Evolutionary conservation across 345 rosid species (phyloP).

Genomic region (Eucalyptus pauciflora): DNA sequence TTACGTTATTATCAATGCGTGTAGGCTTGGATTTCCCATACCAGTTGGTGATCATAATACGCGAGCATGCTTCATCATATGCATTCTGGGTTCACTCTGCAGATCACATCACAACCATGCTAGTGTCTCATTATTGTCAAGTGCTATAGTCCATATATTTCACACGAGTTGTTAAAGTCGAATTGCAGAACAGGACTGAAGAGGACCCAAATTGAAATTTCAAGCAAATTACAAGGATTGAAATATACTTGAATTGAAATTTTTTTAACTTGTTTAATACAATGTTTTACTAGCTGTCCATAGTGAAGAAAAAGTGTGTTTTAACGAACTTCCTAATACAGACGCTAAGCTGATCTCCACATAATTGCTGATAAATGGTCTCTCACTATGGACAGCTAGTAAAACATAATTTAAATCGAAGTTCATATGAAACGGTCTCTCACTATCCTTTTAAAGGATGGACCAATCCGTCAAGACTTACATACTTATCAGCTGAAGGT

Average conservation of each 20-base stretch:
- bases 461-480: background rate
- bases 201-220: background rate
- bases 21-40: too few relatives aligned
- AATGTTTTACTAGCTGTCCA: background rate
- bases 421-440: background rate
- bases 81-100: background rate
- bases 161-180: background rate
- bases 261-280: background rate
- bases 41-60: too few relatives aligned
- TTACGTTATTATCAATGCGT: too few relatives aligned
- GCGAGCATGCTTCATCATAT: background rate
- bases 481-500: background rate
- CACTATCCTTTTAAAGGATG: background rate
- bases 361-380: background rate
- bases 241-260: background rate
- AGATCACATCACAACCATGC: background rate
- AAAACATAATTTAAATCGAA: background rate
- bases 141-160: background rate
- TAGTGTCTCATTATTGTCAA: background rate
- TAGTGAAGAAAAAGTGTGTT: background rate
- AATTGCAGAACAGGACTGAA: background rate
- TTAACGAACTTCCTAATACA: background rate
- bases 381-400: too few relatives aligned
- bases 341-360: background rate
- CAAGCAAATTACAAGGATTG: background rate